phyloP scores from a whole-genome alignment of 768 basidiomycete genomes.

The Termitomyces sp. region DNA sequence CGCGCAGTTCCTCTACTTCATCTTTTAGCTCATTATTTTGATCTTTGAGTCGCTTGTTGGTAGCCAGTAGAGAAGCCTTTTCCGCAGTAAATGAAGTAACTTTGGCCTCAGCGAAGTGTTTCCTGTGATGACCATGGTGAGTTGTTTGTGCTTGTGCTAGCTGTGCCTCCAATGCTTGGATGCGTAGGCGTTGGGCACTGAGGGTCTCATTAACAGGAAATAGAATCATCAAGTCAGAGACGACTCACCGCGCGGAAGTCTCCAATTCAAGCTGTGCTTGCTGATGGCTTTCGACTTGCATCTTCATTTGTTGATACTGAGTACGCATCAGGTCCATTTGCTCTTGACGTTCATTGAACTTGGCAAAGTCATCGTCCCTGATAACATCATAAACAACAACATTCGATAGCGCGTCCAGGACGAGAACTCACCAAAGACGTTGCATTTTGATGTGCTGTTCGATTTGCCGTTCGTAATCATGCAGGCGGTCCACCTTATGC shows the following conservation, averaged over 20 bases:
- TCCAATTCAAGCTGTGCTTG: conserved; percentile 51
- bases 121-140: conserved; percentile 32
- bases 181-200: conserved; percentile 57
- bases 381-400: neutral
- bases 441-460: conserved; percentile 77
- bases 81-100: conserved; percentile 43
- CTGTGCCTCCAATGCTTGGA: conserved; percentile 59
- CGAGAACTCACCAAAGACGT: conserved; percentile 60
- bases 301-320: conserved; percentile 62
- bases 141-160: conserved; percentile 37
- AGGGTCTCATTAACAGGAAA: neutral
- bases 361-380: conserved; percentile 76
- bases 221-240: neutral
- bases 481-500: conserved; percentile 76
- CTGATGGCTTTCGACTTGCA: conserved; percentile 58
- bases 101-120: conserved; percentile 32
- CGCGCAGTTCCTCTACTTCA: conserved; percentile 58
- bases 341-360: conserved; percentile 61
- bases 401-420: neutral
- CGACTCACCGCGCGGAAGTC: conserved; percentile 54
- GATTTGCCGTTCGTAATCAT: conserved; percentile 86
- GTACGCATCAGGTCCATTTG: conserved; percentile 54
- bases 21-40: conserved; percentile 49
- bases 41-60: conserved; percentile 52
- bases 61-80: conserved; percentile 40